Evolutionary conservation across 495 filamentous ascomycete species (phyloP), one percentile per base, ranked within the genome.

Genomic region (Sordaria brevicollis): DNA sequence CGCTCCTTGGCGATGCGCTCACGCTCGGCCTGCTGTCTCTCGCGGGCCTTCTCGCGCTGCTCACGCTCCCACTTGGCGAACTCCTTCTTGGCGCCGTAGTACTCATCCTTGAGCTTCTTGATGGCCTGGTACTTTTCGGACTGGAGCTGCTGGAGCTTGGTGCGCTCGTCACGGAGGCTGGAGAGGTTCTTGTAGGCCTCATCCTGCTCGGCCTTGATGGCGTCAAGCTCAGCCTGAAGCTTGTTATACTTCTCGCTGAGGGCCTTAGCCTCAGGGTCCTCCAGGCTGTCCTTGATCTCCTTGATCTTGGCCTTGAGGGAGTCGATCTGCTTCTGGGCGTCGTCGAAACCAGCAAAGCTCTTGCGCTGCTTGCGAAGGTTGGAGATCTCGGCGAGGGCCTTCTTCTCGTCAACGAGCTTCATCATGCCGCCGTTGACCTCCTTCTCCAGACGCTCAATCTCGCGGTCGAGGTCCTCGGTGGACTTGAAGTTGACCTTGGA

Each of bases 391-490:
- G 86, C 79, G 1, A 98, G 84, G 5, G 93, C 91, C 86, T 96
- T 97, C 86, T 92, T 94, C 87, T 98, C 96, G 71, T 98, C 95
- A 4, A 97, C 96, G 68, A 99, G 79, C 75, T 92, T 95, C 89
- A 98, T 91, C 72, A 85, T 91, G 62, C 94, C 93, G 65, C 88
- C 86, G 78, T 95, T 91, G 69, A 97, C 93, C 69, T 92, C 86
- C 80, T 89, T 89, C 68, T 97, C 92, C 65, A 97, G 88, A 17
- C 83, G 84, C 35, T 87, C 83, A 73, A 99, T 94, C 78, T 93
- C 88, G 25, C 83, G 84, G 78, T 98, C 93, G 66, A 98, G 81
- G 43, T 98, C 95, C 38, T 94, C 94, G 67, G 91, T 87, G 71
- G 82, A 91, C 87, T 93, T 96, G 87, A 90, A 98, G 29, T 86